Percentiles rank a stretch among this genome's conserved stretches.
These are phyloP conservation scores for Mercurialis annua DNA, from an alignment of 345 rosid genomes.

Conservation along the genomic window DNA sequence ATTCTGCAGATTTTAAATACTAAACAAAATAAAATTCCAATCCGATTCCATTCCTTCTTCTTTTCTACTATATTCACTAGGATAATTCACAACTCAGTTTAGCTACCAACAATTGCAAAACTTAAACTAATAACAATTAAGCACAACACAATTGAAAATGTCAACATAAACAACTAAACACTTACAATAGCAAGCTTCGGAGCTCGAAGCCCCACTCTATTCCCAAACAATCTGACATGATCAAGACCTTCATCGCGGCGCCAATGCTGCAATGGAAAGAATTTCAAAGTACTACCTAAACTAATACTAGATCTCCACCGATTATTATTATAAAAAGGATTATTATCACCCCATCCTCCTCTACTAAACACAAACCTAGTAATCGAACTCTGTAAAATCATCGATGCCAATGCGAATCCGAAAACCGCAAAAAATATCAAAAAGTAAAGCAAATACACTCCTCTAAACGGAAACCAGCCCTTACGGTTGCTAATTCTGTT, in stretches of 20 bases:
- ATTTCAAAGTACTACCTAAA: slow-evolving; percentile 64
- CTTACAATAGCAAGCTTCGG: slow-evolving; percentile 89
- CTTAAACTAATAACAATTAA: background rate
- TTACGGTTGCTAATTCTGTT: slow-evolving; percentile 36
- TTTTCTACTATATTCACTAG: background rate
- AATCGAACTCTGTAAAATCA: slow-evolving; percentile 80
- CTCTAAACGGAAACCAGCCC: slow-evolving; percentile 60
- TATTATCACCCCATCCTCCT: slow-evolving; percentile 48
- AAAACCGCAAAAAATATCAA: slow-evolving; percentile 55
- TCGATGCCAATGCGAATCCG: slow-evolving; percentile 66
- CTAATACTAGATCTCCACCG: slow-evolving; percentile 36
- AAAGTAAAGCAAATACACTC: slow-evolving; percentile 58
- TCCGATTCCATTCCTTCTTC: background rate
- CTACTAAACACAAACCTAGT: slow-evolving; percentile 45
- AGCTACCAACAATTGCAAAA: too few relatives aligned
- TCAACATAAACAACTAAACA: slow-evolving; percentile 10
- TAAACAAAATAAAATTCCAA: background rate
- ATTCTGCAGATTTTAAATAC: background rate
- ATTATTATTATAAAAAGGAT: too few relatives aligned
- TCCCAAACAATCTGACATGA: slow-evolving; percentile 34
- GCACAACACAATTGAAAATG: background rate
- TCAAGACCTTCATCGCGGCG: slow-evolving; percentile 49
- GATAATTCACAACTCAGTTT: too few relatives aligned
- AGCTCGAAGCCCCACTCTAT: slow-evolving; percentile 70
- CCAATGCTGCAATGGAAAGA: slow-evolving; percentile 40